phyloP scores from a whole-genome alignment of 2,329 filamentous ascomycete genomes.

The Aspergillus fumigatus region DNA sequence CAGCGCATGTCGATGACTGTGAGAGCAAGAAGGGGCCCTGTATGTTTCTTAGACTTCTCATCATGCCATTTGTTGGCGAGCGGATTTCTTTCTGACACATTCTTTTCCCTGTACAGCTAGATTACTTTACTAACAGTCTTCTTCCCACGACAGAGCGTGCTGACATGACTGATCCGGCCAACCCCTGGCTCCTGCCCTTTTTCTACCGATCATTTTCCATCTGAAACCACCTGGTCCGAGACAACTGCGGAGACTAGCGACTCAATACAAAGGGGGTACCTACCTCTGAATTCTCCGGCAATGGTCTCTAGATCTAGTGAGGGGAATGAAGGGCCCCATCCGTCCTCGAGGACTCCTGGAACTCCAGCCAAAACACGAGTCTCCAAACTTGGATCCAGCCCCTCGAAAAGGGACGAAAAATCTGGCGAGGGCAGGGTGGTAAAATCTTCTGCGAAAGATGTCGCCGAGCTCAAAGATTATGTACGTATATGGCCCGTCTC shows the following conservation, averaged over 20 bases:
- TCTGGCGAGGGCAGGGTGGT: conserved; percentile 35
- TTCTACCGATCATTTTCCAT: conserved; percentile 17
- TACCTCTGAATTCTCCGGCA: conserved; percentile 6
- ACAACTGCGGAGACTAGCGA: conserved; percentile 4
- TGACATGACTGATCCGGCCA: conserved; percentile 31
- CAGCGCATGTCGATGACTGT: conserved; percentile 17
- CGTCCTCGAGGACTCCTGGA: conserved; percentile 32
- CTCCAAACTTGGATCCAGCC: conserved; percentile 38
- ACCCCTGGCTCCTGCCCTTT: conserved; percentile 31
- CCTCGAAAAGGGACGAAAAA: conserved; percentile 47
- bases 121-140: conserved; percentile 9
- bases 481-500: conserved; percentile 25
- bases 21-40: conserved; percentile 24
- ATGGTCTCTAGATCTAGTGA: conserved; percentile 41
- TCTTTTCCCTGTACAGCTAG: not conserved
- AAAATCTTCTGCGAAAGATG: conserved; percentile 49
- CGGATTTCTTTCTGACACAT: not conserved
- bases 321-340: conserved; percentile 29
- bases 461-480: conserved; percentile 48
- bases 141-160: conserved; percentile 16
- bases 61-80: conserved; percentile 9
- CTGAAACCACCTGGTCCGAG: conserved; percentile 19
- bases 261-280: not conserved
- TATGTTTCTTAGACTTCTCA: conserved; percentile 19
- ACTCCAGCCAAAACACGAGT: conserved; percentile 36